phyloP scores from a whole-genome alignment of 2,329 filamentous ascomycete species.

The Bipolaris bicolor region DNA sequence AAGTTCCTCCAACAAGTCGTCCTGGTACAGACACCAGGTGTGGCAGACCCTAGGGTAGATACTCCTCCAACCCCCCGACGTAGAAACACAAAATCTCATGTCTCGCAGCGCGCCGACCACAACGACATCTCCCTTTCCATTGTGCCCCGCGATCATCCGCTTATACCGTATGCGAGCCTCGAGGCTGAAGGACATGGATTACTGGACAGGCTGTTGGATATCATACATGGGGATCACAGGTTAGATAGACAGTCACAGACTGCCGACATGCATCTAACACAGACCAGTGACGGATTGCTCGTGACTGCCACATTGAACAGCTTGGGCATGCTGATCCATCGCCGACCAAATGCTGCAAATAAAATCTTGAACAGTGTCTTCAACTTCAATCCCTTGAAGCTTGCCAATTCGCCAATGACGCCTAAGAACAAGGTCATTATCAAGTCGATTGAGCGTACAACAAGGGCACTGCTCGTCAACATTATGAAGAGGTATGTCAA shows the following conservation, averaged over 20 bases:
- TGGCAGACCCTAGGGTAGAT: slow-evolving; percentile 82
- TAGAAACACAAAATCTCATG: slow-evolving; percentile 30
- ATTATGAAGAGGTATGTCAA: slow-evolving; percentile 72
- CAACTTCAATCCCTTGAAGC: slow-evolving; percentile 88
- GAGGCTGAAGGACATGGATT: slow-evolving; percentile 93
- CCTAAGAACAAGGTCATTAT: slow-evolving; percentile 80
- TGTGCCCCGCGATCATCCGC: slow-evolving; percentile 80
- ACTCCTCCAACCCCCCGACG: slow-evolving; percentile 8
- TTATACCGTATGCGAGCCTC: slow-evolving; percentile 78
- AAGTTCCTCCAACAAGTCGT: slow-evolving; percentile 96
- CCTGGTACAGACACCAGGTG: slow-evolving; percentile 85
- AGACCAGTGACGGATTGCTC: slow-evolving; percentile 76
- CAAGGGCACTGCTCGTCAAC: slow-evolving; percentile 81
- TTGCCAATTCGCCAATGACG: slow-evolving; percentile 77
- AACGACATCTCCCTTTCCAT: slow-evolving; percentile 87
- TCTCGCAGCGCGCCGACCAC: slow-evolving; percentile 69
- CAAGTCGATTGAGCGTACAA: slow-evolving; percentile 94
- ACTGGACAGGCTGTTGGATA: slow-evolving; percentile 82
- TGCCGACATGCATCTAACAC: slow-evolving; percentile 33
- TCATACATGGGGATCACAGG: slow-evolving; percentile 86
- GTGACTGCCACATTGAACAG: slow-evolving; percentile 92
- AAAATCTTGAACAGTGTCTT: slow-evolving; percentile 86
- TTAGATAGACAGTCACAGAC: slow-evolving; percentile 54
- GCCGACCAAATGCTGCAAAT: slow-evolving; percentile 78
- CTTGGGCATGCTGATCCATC: slow-evolving; percentile 80